Evolutionary conservation across 2,329 filamentous ascomycete species (phyloP).

Genomic region (Microdochium paspali): DNA sequence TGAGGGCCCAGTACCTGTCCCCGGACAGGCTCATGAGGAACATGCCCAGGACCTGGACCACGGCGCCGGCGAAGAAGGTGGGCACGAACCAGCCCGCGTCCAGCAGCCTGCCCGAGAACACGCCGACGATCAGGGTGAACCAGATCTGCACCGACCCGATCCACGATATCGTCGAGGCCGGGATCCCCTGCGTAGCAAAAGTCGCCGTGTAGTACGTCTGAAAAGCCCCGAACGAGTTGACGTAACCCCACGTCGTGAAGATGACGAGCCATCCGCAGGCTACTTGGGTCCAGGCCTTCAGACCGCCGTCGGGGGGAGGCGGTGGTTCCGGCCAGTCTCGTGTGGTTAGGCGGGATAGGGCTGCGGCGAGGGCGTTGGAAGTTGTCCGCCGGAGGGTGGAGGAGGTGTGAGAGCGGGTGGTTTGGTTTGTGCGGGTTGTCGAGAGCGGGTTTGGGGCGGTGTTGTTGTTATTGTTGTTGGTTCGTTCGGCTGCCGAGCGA

Average conservation of each 20-base stretch:
- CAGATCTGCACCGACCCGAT: conserved; percentile 34
- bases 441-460: background rate
- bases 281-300: conserved; percentile 24
- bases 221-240: conserved; percentile 34
- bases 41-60: conserved; percentile 31
- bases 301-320: conserved; percentile 7
- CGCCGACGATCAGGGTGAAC: conserved; percentile 29
- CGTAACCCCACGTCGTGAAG: conserved; percentile 35
- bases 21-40: conserved; percentile 29
- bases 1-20: conserved; percentile 17
- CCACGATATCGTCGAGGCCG: conserved; percentile 30
- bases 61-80: conserved; percentile 25
- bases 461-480: background rate
- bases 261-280: conserved; percentile 26
- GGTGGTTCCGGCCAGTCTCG: background rate
- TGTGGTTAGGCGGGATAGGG: background rate
- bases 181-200: conserved; percentile 11
- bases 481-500: background rate
- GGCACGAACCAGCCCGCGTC: conserved; percentile 32
- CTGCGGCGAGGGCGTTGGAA: background rate
- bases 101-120: conserved; percentile 29
- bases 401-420: background rate
- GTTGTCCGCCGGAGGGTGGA: background rate
- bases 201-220: conserved; percentile 32
- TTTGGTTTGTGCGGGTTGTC: background rate